Evolutionary conservation across 306 rosid genomes (phyloP).

Genomic region (Leucaena leucocephala): DNA sequence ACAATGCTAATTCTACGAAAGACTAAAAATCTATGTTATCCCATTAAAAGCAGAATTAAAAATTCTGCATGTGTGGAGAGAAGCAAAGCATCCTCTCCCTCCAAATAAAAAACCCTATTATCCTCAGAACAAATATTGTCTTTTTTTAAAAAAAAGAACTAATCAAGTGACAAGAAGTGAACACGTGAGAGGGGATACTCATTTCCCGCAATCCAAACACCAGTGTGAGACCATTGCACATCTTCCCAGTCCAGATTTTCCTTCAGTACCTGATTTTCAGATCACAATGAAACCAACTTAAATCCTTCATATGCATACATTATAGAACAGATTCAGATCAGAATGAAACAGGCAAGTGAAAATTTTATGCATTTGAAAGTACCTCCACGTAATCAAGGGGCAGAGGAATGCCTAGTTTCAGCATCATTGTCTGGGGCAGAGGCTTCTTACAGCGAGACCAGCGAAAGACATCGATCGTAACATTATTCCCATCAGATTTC

Average conservation of each 20-base stretch:
- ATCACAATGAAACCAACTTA: too few relatives aligned
- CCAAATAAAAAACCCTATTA: background rate
- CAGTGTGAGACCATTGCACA: constrained; percentile 96
- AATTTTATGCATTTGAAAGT: constrained; percentile 13
- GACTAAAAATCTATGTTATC: background rate
- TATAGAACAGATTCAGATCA: background rate
- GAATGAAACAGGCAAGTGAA: background rate
- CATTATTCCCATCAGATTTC: constrained; percentile 58
- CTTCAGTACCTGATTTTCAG: constrained; percentile 65
- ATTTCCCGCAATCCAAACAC: constrained; percentile 92
- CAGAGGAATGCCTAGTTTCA: constrained; percentile 78
- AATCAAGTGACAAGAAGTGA: constrained; percentile 81
- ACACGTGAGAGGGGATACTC: constrained; percentile 87
- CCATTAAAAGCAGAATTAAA: background rate
- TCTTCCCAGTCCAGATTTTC: constrained; percentile 95
- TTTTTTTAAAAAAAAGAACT: background rate
- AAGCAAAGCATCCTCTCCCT: background rate
- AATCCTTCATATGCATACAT: too few relatives aligned
- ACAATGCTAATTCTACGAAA: background rate
- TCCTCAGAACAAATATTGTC: background rate
- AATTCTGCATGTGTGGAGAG: background rate
- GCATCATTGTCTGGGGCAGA: constrained; percentile 87
- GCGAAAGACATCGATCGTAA: constrained; percentile 66
- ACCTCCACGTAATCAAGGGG: constrained; percentile 91
- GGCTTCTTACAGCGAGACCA: constrained; percentile 96